Base-by-base conservation (phyloP, 208 protist genomes). In the Jaenimonas drosophilae region DNA sequence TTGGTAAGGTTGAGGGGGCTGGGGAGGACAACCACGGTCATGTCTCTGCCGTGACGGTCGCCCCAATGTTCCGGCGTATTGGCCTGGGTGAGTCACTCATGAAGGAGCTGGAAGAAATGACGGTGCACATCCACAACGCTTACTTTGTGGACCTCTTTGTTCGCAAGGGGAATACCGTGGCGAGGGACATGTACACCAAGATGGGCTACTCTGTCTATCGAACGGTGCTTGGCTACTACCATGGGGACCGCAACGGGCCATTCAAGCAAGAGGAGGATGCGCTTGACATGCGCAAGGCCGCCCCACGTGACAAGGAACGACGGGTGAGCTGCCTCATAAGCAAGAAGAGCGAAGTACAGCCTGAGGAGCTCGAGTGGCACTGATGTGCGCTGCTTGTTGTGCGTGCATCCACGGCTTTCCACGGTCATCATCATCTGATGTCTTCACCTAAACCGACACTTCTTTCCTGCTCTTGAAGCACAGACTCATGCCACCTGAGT, bases 81-180 rank as follows among this genome's bases (percentile, higher is more conserved):
- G 96, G 94, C 6, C 55, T 99, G 0, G 98, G 88, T 1, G 75
- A 88, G 47, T 69, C 72, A 4, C 68, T 99, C 12, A 99, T 99
- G 97, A 60, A 82, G 38, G 70, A 94, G 29, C 59, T 99, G 32
- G 97, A 98, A 56, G 54, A 90, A n/a, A 88, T 77, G 11, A 81
- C 82, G 12, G 56, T 54, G 30, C 42, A 64, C 20, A 66, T 91
- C 26, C 80, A 98, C 62, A 76, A 98, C 50, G 94, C 91, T 12
- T 99, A 98, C 62, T 99, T 99, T 87, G 97, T 99, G 0, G 98
- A 99, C 64, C 76, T 99, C 0, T 99, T 98, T 64, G 98, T 99
- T 9, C 88, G 97, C 24, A 76, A 85, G 49, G 97, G 95, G 38
- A 99, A 99, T 64, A 69, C 67, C 23, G 82, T 99, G 2, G 98